Evolutionary conservation across 108 stramenopile genomes (phyloP).

Genomic region (Skeletonema menzelii): DNA sequence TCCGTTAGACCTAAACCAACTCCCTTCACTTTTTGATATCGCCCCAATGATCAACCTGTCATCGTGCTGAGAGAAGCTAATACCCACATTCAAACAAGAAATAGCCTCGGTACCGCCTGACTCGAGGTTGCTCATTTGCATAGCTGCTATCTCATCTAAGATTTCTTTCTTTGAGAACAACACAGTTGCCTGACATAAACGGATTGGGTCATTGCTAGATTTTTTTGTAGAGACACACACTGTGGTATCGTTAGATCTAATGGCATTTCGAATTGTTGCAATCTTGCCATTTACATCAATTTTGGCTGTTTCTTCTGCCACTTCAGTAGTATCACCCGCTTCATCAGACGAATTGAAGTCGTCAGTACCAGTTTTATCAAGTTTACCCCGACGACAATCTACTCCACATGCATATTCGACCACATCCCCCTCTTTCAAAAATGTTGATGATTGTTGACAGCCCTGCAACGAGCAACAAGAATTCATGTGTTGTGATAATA

Average conservation of each 20-base stretch:
- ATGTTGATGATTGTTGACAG: slow-evolving; percentile 8
- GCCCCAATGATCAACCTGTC: not conserved
- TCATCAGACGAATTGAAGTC: not conserved
- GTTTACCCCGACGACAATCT: slow-evolving; percentile 6
- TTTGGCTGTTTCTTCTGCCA: not conserved
- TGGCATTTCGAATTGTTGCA: not conserved
- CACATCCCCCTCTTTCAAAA: slow-evolving; percentile 18
- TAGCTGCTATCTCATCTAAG: not conserved
- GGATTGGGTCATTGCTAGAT: not conserved
- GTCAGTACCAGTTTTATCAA: not conserved
- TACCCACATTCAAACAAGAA: slow-evolving; percentile 4
- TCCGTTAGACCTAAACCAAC: slow-evolving; percentile 14
- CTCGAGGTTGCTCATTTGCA: not conserved
- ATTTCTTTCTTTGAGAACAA: slow-evolving; percentile 1
- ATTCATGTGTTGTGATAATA: slow-evolving; percentile 4
- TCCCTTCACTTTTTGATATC: not conserved
- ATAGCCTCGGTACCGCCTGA: not conserved
- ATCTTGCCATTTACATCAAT: not conserved
- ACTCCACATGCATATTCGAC: slow-evolving; percentile 18
- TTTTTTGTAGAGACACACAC: slow-evolving; percentile 8
- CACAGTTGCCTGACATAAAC: slow-evolving; percentile 16
- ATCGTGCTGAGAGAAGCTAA: slow-evolving; percentile 20
- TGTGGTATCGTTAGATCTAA: slow-evolving; percentile 2
- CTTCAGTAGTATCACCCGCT: not conserved
- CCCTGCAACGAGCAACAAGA: slow-evolving; percentile 4